Evolutionary conservation across 805 yeast genomes (phyloP), one percentile per base, ranked within the genome.

Genomic region (Saturnispora ahearnii): DNA sequence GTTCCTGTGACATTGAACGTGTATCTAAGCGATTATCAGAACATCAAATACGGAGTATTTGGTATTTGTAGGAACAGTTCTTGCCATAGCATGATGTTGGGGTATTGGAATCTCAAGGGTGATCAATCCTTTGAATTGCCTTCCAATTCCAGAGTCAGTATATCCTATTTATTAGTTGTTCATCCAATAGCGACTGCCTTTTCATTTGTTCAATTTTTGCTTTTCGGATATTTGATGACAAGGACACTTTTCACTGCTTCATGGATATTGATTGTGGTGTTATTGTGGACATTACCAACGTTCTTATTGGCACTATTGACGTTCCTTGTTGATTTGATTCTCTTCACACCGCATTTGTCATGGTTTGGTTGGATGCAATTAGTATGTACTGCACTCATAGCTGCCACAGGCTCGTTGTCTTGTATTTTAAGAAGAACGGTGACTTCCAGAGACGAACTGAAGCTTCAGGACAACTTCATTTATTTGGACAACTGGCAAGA

Each of bases 341-440:
- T 91, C 46, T 91, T 91, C 59, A 74, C 82, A 1, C 86, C 90
- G 2, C 79, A 81, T 60, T 67, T 91, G 49, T 74, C 79, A 48
- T 89, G 88, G 81, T 76, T 83, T 42, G 96, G 96, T 26, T 91
- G 97, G 97, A 68, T 84, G 46, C 76, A 86, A 52, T 68, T 90
- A 26, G 79, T 79, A 0, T 77, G 91, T 1, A 78, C 93, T 0
- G 76, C 84, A 2, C 63, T 82, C 31, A 71, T 82, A 43, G 84
- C 91, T 0, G 54, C 82, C 1, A 73, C 79, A 29, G 81, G 87
- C 1, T 74, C 88, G 2, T 62, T 82, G 55, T 65, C 85, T 18
- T 87, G 96, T 62, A 73, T 86, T 48, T 73, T 84, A 71, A 78
- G 90, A 59, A 71, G 96, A 56, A 74, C 85, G 0, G 76, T 80